Base-by-base conservation (phyloP, 2,329 filamentous ascomycete genomes). In the Massarina eburnea region DNA sequence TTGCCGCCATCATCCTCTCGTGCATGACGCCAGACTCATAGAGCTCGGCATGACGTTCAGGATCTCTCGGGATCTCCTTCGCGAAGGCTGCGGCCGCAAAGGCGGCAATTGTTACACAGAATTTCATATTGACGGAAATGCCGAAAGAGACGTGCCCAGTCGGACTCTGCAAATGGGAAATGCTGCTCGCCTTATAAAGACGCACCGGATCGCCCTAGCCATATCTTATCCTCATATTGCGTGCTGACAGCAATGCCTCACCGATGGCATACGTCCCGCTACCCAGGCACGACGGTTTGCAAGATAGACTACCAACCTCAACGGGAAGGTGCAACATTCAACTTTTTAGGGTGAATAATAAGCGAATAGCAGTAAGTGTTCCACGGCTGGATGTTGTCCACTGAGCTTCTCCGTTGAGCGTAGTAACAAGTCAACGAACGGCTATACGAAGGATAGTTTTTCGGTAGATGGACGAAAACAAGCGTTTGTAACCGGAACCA, bases 1-100 rank as follows among this genome's bases (percentile, higher is more conserved):
- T 68, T 48, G 54, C 56, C 21, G 49, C 48, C 56, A 66, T 61
- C 39, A 66, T 62, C 40, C 38, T 52, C 41, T 62, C 51, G 41
- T 66, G 62, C 24, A 66, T 59, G 19, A 58, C 45, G 7, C 62
- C 64, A 27, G 56, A 60, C 21, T 66, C 59, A 46, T 66, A 67
- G 29, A 64, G 51, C 48, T 61, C 55, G 10, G 55, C 54, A 8
- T 52, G 51, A 22, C 48, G 43, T 30, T 41, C 50, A 18, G 43
- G 35, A 40, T 63, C 55, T 46, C 51, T 50, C 4, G 49, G 49
- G 33, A 62, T 45, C 36, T 62, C 58, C 37, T 54, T 58, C 24
- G 45, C 46, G 37, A 40, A 41, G 20, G 42, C 51, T 20, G 49
- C 36, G 41, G 53, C 54, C 38, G 41, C 41, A 35, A 58, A 48